These are phyloP conservation scores for Aphanomyces stellatus DNA, from an alignment of 352 stramenopile genomes.

Conservation along the genomic window DNA sequence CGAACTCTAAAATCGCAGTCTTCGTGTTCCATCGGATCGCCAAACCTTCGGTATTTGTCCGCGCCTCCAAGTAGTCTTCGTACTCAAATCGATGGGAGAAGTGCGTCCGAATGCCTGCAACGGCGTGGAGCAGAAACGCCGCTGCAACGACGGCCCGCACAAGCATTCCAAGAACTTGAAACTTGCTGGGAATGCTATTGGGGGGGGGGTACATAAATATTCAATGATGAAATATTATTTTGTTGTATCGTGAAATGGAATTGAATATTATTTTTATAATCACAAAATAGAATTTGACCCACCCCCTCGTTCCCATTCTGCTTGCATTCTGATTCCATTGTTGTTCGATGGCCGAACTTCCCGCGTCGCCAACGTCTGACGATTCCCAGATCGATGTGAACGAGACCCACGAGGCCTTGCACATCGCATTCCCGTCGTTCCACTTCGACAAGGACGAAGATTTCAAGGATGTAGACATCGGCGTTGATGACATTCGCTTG, in stretches of 20 bases:
- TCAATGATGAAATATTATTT: background rate
- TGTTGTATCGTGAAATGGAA: too few relatives aligned
- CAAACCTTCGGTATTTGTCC: background rate
- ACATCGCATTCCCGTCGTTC: background rate
- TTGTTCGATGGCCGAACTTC: too few relatives aligned
- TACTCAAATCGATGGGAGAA: slow-evolving; percentile 4
- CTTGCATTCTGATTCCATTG: too few relatives aligned
- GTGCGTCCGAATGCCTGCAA: background rate
- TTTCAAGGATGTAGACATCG: background rate
- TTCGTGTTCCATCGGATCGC: slow-evolving; percentile 52
- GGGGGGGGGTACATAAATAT: background rate
- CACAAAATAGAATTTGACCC: too few relatives aligned
- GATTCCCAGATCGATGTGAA: background rate
- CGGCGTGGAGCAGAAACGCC: background rate
- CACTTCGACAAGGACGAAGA: background rate
- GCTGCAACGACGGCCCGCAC: background rate
- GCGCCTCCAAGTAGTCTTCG: background rate
- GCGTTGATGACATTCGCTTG: slow-evolving; percentile 1
- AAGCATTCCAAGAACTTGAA: background rate
- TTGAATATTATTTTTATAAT: too few relatives aligned
- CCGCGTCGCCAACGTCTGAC: too few relatives aligned
- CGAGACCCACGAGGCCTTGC: background rate
- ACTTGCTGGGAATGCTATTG: background rate
- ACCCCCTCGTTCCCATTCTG: too few relatives aligned
- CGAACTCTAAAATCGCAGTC: slow-evolving; percentile 42